phyloP scores from a whole-genome alignment of 805 yeast species.

The Yarrowia yakushimensis region DNA sequence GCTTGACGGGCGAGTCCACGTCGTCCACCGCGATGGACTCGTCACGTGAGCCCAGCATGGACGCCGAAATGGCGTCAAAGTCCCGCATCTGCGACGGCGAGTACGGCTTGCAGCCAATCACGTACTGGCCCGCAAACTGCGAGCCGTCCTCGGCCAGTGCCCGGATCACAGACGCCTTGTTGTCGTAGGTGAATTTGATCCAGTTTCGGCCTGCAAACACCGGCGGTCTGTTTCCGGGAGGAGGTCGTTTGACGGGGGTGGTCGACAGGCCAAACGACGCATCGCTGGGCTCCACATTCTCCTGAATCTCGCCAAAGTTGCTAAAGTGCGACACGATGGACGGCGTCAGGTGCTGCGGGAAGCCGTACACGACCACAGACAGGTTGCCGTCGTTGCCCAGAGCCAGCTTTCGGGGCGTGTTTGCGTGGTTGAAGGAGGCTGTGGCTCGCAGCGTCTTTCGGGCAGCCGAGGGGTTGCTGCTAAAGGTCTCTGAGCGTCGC shows the following conservation, averaged over 20 bases:
- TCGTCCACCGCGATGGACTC: constrained; percentile 26
- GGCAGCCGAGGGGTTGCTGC: not conserved
- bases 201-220: constrained; percentile 83
- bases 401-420: constrained; percentile 3
- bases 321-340: constrained; percentile 68
- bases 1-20: constrained; percentile 22
- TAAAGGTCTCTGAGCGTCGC: constrained; percentile 10
- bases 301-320: constrained; percentile 75
- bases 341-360: constrained; percentile 70
- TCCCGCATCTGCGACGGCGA: constrained; percentile 42
- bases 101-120: constrained; percentile 69
- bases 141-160: constrained; percentile 83
- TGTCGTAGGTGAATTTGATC: constrained; percentile 85
- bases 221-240: constrained; percentile 43
- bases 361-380: constrained; percentile 84
- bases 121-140: constrained; percentile 57
- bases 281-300: constrained; percentile 48
- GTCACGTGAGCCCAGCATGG: not conserved
- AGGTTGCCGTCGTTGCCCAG: constrained; percentile 41
- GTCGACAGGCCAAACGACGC: constrained; percentile 38
- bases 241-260: constrained; percentile 33
- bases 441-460: constrained; percentile 5
- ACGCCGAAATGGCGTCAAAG: constrained; percentile 25
- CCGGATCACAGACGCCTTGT: constrained; percentile 68
- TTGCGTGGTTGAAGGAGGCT: constrained; percentile 11